phyloP scores from a whole-genome alignment of 345 rosid genomes.

The Ceriops tagal region DNA sequence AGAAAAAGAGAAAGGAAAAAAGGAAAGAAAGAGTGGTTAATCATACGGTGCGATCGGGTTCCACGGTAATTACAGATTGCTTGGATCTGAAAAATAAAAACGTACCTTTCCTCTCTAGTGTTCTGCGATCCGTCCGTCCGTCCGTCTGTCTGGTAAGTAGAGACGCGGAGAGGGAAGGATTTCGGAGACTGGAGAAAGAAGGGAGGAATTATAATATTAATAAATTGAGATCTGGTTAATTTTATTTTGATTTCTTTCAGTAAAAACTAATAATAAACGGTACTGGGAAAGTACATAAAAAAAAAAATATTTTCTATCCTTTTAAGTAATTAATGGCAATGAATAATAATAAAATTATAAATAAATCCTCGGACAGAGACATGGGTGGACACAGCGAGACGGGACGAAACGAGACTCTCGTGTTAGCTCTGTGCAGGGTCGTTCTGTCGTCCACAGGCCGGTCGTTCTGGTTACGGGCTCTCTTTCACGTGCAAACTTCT shows the following conservation, averaged over 20 bases:
- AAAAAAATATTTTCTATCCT: too few relatives aligned
- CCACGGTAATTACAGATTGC: background rate
- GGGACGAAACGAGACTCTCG: background rate
- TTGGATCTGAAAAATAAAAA: conserved; percentile 10
- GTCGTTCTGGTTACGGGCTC: too few relatives aligned
- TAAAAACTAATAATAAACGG: background rate
- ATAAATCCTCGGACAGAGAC: background rate
- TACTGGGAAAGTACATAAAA: too few relatives aligned
- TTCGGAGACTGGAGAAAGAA: background rate
- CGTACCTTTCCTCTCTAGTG: background rate
- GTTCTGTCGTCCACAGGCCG: too few relatives aligned
- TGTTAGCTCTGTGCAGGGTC: too few relatives aligned
- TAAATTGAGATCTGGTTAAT: too few relatives aligned
- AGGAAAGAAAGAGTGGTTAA: background rate
- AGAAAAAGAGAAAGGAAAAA: background rate
- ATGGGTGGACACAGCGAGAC: background rate
- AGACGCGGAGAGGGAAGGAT: background rate
- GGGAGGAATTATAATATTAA: too few relatives aligned
- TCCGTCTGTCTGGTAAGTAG: background rate
- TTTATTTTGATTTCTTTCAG: background rate
- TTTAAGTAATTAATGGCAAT: too few relatives aligned
- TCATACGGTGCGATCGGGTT: background rate
- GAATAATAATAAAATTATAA: too few relatives aligned
- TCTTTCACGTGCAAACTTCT: too few relatives aligned
- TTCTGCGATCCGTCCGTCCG: background rate